Conservation (phyloP, 2,329 filamentous ascomycete species). For the Penicillium sp. region DNA sequence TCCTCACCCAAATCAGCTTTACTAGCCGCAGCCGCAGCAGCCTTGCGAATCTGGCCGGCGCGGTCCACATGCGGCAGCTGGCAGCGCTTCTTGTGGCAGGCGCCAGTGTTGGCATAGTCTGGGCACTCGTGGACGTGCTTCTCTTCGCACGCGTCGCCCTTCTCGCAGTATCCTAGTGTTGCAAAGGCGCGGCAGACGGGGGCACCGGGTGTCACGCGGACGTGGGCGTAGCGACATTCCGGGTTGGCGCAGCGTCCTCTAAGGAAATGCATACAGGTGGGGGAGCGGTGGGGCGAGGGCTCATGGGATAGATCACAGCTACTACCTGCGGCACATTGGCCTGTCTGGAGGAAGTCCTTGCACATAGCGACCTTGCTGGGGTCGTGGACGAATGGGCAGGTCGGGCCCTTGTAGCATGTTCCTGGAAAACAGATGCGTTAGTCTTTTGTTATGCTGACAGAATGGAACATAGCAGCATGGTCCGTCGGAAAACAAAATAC, state of each 20-base stretch:
- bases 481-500: constrained; percentile 38
- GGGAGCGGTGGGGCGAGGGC: constrained; percentile 75
- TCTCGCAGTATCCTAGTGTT: constrained; percentile 81
- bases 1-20: constrained; percentile 47
- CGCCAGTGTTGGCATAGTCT: constrained; percentile 86
- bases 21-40: constrained; percentile 41
- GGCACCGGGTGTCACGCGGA: constrained; percentile 70
- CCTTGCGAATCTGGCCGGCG: constrained; percentile 71
- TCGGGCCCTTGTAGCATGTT: constrained; percentile 76
- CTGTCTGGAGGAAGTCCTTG: constrained; percentile 79
- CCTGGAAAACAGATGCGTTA: constrained; percentile 56
- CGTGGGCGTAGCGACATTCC: constrained; percentile 83
- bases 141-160: constrained; percentile 71
- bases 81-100: constrained; percentile 77
- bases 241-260: constrained; percentile 85
- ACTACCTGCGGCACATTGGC: constrained; percentile 71
- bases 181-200: constrained; percentile 83
- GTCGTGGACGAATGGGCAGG: constrained; percentile 80
- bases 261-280: constrained; percentile 84
- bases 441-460: not conserved
- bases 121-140: constrained; percentile 93
- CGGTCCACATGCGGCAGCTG: constrained; percentile 83
- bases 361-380: constrained; percentile 83
- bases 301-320: constrained; percentile 91
- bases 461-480: constrained; percentile 9